Evolutionary conservation across 345 rosid species (phyloP).

Genomic region (Bretschneidera sinensis): DNA sequence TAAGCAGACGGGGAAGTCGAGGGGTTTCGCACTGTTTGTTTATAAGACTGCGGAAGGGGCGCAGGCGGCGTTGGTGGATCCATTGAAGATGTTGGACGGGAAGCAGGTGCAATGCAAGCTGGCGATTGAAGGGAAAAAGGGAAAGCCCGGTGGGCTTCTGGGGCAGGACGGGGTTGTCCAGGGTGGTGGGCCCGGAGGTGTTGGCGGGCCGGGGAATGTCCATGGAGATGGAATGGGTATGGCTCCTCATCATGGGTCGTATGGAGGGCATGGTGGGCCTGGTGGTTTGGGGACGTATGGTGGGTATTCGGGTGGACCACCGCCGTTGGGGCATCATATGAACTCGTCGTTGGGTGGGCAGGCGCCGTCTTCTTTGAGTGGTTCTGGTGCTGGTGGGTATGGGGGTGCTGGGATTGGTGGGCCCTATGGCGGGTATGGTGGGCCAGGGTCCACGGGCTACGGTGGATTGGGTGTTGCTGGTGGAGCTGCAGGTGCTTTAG

Average conservation of each 20-base stretch:
- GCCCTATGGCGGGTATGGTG: slow-evolving; percentile 58
- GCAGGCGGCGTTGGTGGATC: slow-evolving; percentile 64
- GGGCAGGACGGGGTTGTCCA: slow-evolving; percentile 28
- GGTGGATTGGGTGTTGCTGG: slow-evolving; percentile 33
- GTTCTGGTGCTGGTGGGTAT: slow-evolving; percentile 39
- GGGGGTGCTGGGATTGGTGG: slow-evolving; percentile 37
- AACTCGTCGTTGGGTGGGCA: slow-evolving; percentile 36
- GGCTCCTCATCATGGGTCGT: slow-evolving; percentile 44
- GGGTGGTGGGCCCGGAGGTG: slow-evolving; percentile 27
- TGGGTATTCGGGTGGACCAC: slow-evolving; percentile 44
- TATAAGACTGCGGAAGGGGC: slow-evolving; percentile 77
- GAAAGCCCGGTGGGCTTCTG: slow-evolving; percentile 29
- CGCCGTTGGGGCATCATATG: slow-evolving; percentile 50
- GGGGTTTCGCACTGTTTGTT: slow-evolving; percentile 76
- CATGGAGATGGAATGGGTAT: slow-evolving; percentile 62
- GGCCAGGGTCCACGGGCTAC: slow-evolving; percentile 48
- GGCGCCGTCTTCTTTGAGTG: slow-evolving; percentile 36
- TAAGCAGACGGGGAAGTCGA: slow-evolving; percentile 78
- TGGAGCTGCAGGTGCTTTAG: slow-evolving; percentile 26
- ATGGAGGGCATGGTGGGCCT: slow-evolving; percentile 39
- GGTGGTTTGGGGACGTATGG: slow-evolving; percentile 34
- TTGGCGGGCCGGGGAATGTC: slow-evolving; percentile 23
- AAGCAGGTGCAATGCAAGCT: slow-evolving; percentile 61
- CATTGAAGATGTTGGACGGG: slow-evolving; percentile 67
- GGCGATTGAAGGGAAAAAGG: slow-evolving; percentile 77